Conservation (phyloP, 129 eudicot genomes). For the Artemisia argyi region DNA sequence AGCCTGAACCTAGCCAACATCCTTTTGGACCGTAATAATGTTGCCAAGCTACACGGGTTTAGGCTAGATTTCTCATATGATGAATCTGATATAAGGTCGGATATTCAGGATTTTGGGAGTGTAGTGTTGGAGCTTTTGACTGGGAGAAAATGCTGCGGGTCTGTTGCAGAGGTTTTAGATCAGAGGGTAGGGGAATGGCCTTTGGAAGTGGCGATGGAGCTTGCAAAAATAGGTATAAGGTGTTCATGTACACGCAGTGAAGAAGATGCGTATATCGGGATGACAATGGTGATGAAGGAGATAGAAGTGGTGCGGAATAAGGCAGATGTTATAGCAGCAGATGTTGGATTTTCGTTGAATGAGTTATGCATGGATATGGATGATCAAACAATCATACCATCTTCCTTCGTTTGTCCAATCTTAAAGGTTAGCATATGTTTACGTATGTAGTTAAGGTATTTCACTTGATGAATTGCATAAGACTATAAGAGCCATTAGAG, state of each 20-base stretch:
- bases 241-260: conserved; percentile 37
- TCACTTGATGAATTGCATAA: background rate
- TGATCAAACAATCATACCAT: conserved; percentile 44
- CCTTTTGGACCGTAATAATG: conserved; percentile 57
- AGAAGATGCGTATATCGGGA: conserved; percentile 22
- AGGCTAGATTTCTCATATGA: conserved; percentile 22
- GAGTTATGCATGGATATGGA: conserved; percentile 28
- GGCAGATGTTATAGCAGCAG: conserved; percentile 44
- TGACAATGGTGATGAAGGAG: conserved; percentile 43
- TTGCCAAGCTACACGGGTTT: conserved; percentile 53
- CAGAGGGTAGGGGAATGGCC: conserved; percentile 67
- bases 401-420: conserved; percentile 76
- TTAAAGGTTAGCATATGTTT: conserved; percentile 45
- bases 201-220: conserved; percentile 56
- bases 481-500: background rate
- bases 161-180: conserved; percentile 45
- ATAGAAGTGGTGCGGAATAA: conserved; percentile 45
- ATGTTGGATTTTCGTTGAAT: conserved; percentile 23
- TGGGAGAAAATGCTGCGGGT: conserved; percentile 57
- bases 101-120: conserved; percentile 58
- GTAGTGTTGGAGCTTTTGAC: conserved; percentile 65
- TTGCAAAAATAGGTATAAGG: conserved; percentile 48
- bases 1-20: conserved; percentile 54
- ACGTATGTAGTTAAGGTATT: background rate
- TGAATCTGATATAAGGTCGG: conserved; percentile 40